Evolutionary conservation across 2,329 filamentous ascomycete species (phyloP), one percentile per base, ranked within the genome.

Genomic region (Alternaria triticina): DNA sequence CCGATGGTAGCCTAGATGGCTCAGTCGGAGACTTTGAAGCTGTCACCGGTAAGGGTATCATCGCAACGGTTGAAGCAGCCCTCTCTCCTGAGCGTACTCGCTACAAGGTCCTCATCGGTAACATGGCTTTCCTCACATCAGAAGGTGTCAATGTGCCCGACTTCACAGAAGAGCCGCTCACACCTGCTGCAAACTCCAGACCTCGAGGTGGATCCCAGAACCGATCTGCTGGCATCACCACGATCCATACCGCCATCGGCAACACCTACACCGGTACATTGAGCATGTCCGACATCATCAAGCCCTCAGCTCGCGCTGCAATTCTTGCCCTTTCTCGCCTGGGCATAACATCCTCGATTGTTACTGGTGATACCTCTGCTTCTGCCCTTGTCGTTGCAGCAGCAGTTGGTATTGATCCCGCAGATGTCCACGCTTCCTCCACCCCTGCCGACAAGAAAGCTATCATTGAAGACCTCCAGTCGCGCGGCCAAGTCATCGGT

Each of bases 211-310:
- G 50, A 23, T 80, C 83, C 4, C 76, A 81, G 51, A 74, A 79
- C 6, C 77, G 60, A 64, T 78, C 76, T 5, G 79, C 92, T 7
- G 94, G 94, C 57, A 93, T 92, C 17, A 98, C 96, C 9, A 92
- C 90, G 67, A 97, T 98, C 67, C 96, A 97, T 79, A 90, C 96
- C 54, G 94, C 94, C 63, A 93, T 99, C 67, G 91, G 97, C 74
- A 89, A 87, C 54, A 82, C 85, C 58, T 98, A 96, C 77, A 88
- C 92, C 4, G 96, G 96, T 49, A 89, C 91, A 52, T 86, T 98
- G 57, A 91, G 90, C 70, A 89, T 99, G 22, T 90, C 93, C 5
- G 96, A 99, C 79, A 95, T 91, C 2, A 90, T 99, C 80, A 99
- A 99, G 80, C 89, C 92, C 10, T 93, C 92, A 22, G 94, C 96